Percentiles rank a stretch among this genome's conserved stretches.
Conservation (phyloP, 768 basidiomycete species). For the Tricholoma sp. region DNA sequence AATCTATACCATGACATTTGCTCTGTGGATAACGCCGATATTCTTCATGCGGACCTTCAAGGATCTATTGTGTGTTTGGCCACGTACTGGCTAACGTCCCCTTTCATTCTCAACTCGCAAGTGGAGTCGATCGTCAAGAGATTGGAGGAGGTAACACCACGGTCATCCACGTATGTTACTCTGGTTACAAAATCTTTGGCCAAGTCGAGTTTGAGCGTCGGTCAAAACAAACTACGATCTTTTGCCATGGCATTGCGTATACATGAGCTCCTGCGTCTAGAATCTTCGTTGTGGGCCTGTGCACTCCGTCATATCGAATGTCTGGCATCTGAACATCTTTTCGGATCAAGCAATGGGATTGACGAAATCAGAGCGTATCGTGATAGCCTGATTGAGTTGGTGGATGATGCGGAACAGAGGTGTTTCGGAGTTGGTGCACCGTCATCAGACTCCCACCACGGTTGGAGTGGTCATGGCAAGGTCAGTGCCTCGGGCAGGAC, state of each 20-base stretch:
- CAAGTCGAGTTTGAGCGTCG: constrained; percentile 6
- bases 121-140: constrained; percentile 15
- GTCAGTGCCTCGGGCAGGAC: not conserved
- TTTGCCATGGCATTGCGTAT: constrained; percentile 27
- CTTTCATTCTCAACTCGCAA: constrained; percentile 1
- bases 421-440: constrained; percentile 31
- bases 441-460: not conserved
- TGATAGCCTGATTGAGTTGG: constrained; percentile 35
- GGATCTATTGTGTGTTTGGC: constrained; percentile 10
- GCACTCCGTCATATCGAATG: constrained; percentile 43
- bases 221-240: constrained; percentile 15
- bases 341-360: constrained; percentile 13
- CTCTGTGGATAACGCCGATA: not conserved
- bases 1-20: not conserved
- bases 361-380: constrained; percentile 29
- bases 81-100: constrained; percentile 7
- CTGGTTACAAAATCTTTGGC: constrained; percentile 14
- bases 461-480: not conserved
- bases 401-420: constrained; percentile 48
- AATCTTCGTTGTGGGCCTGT: constrained; percentile 50
- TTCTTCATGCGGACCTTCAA: constrained; percentile 6
- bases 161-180: constrained; percentile 15
- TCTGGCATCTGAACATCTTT: constrained; percentile 15
- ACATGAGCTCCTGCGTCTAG: constrained; percentile 33
- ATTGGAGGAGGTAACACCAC: constrained; percentile 23